A percentile compares a stretch with the other conserved stretches of the same genome.
Evolutionary conservation across 805 yeast genomes (phyloP).

Genomic region (Yamadazyma sp.): DNA sequence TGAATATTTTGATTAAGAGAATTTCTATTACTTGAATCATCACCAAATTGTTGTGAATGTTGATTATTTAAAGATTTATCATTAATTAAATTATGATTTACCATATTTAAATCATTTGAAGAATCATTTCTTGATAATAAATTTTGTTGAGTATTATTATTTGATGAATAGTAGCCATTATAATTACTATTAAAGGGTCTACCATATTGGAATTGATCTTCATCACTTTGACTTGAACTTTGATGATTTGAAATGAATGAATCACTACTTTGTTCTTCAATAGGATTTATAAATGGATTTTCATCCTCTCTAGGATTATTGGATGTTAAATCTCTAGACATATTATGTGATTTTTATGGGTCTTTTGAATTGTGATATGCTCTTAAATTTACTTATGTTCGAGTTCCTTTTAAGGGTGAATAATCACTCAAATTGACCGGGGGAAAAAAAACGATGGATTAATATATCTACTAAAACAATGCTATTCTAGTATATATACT

Average conservation of each 20-base stretch:
- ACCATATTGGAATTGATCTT: constrained; percentile 22
- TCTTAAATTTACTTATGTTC: too few relatives aligned
- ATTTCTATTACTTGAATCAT: constrained; percentile 6
- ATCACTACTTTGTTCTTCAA: constrained; percentile 14
- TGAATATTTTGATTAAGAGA: constrained; percentile 18
- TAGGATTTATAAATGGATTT: constrained; percentile 15
- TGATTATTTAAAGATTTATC: constrained; percentile 12
- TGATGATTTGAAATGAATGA: constrained; percentile 14
- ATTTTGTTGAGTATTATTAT: constrained; percentile 38
- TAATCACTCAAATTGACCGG: too few relatives aligned
- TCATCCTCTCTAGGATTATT: constrained; percentile 17
- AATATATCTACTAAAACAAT: too few relatives aligned
- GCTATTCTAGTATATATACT: too few relatives aligned
- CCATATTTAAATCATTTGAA: constrained; percentile 10
- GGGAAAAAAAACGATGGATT: too few relatives aligned
- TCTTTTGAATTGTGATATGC: too few relatives aligned
- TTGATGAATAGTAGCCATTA: constrained; percentile 39
- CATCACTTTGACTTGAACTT: constrained; percentile 15
- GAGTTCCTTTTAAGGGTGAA: too few relatives aligned
- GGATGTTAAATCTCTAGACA: constrained; percentile 30
- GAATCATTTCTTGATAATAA: constrained; percentile 22
- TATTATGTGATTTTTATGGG: not conserved
- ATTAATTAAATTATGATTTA: constrained; percentile 12
- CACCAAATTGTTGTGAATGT: not conserved
- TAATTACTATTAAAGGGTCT: constrained; percentile 40